Conservation (phyloP, 2,329 filamentous ascomycete genomes). For the Fusarium sp. region DNA sequence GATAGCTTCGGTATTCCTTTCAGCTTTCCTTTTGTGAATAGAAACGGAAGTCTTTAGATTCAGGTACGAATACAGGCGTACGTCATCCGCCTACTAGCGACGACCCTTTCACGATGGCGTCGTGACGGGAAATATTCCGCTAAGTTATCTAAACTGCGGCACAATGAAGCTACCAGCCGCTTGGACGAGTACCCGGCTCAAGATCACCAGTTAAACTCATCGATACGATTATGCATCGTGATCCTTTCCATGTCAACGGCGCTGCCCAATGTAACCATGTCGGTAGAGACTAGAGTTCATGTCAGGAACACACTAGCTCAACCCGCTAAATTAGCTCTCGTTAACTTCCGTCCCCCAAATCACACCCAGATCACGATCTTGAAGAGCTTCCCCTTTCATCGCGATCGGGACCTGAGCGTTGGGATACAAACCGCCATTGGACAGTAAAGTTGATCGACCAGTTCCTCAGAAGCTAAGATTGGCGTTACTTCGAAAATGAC, state of each 20-base stretch:
- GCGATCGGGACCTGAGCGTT: background rate
- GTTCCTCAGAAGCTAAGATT: background rate
- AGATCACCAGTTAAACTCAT: background rate
- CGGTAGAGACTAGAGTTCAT: background rate
- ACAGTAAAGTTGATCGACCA: background rate
- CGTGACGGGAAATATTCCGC: background rate
- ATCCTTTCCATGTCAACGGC: background rate
- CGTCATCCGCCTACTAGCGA: background rate
- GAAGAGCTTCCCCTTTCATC: background rate
- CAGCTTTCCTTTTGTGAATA: background rate
- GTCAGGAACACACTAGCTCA: background rate
- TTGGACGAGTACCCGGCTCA: background rate
- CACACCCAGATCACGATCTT: background rate
- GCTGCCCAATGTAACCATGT: background rate
- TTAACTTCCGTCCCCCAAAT: background rate
- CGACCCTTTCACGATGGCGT: background rate
- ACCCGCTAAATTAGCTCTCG: background rate
- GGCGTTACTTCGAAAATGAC: background rate
- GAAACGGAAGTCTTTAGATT: background rate
- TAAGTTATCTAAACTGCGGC: background rate
- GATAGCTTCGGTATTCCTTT: background rate
- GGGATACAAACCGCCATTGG: background rate
- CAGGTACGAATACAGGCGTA: background rate
- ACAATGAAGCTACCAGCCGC: background rate
- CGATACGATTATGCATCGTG: background rate